These are phyloP conservation scores for Metarhizium humberi DNA, from an alignment of 2,329 filamentous ascomycete species.

Conservation along the genomic window DNA sequence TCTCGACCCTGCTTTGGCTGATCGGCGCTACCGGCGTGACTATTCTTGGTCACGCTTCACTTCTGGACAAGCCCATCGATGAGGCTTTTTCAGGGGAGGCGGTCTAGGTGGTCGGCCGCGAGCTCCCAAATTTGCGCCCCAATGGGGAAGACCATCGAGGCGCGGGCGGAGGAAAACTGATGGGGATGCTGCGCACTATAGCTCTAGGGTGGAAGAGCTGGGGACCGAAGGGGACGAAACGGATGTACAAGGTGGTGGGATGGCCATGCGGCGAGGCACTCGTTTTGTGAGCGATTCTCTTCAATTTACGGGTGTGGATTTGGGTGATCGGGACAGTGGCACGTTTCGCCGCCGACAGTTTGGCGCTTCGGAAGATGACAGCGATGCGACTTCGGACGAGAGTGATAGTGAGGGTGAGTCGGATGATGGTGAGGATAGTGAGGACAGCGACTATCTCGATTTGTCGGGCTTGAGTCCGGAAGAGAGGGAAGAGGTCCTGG, in stretches of 20 bases:
- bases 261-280: conserved; percentile 33
- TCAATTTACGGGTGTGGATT: conserved; percentile 50
- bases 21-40: conserved; percentile 90
- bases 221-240: conserved; percentile 49
- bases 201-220: conserved; percentile 54
- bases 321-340: conserved; percentile 33
- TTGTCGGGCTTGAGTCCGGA: conserved; percentile 47
- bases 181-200: conserved; percentile 32
- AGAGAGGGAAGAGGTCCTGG: conserved; percentile 64
- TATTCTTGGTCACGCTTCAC: conserved; percentile 86
- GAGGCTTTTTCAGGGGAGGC: conserved; percentile 99
- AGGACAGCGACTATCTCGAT: conserved; percentile 30
- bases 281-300: conserved; percentile 51
- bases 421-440: conserved; percentile 30
- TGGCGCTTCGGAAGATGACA: conserved; percentile 19
- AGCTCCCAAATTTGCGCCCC: conserved; percentile 91
- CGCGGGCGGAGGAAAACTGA: conserved; percentile 59
- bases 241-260: conserved; percentile 46
- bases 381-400: conserved; percentile 20
- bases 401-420: conserved; percentile 21
- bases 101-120: conserved; percentile 99
- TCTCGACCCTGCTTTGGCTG: conserved; percentile 84
- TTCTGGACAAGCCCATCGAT: conserved; percentile 99
- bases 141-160: conserved; percentile 99
- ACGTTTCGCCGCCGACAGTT: conserved; percentile 29